Percentiles rank a stretch among this genome's conserved stretches.
Conservation (phyloP, 176 grass and related monocot genomes). For the Saccharum officinarum region DNA sequence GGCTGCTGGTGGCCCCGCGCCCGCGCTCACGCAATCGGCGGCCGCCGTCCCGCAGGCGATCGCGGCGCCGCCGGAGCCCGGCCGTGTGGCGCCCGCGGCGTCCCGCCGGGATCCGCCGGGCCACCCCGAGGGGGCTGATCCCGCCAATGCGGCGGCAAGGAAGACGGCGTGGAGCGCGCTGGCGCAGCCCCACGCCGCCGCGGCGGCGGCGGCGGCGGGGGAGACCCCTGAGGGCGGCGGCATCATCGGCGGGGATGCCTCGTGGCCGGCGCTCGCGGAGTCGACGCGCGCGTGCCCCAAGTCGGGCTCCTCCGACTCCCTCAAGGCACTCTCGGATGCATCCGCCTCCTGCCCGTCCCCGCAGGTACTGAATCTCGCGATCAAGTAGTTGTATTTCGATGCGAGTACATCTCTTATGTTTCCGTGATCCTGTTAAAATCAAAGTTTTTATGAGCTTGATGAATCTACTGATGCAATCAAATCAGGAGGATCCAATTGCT, state of each 20-base stretch:
- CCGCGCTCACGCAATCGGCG: constrained; percentile 16
- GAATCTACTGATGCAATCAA: constrained; percentile 35
- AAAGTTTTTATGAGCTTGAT: constrained; percentile 15
- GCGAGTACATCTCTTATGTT: background rate
- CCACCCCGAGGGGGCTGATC: constrained; percentile 17
- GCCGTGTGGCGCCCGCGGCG: constrained; percentile 10
- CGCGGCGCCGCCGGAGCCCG: constrained; percentile 5
- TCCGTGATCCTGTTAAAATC: background rate
- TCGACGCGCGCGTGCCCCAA: constrained; percentile 34
- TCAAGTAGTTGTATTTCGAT: background rate
- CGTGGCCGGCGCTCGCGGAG: constrained; percentile 61
- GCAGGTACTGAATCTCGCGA: constrained; percentile 56
- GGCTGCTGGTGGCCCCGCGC: constrained; percentile 36
- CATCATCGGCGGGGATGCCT: constrained; percentile 48
- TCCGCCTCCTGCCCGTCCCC: constrained; percentile 23
- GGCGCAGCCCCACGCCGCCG: constrained; percentile 11
- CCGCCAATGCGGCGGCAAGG: constrained; percentile 53
- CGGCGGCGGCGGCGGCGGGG: background rate
- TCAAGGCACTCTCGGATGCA: constrained; percentile 54
- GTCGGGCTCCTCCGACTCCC: constrained; percentile 56
- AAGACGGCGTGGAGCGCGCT: constrained; percentile 65
- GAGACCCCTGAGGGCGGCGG: constrained; percentile 4
- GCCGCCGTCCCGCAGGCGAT: constrained; percentile 9
- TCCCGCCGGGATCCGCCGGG: constrained; percentile 8
- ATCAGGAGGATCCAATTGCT: constrained; percentile 48